Evolutionary conservation across 352 stramenopile genomes (phyloP), one percentile per base, ranked within the genome.

Genomic region (Detonula confervacea): DNA sequence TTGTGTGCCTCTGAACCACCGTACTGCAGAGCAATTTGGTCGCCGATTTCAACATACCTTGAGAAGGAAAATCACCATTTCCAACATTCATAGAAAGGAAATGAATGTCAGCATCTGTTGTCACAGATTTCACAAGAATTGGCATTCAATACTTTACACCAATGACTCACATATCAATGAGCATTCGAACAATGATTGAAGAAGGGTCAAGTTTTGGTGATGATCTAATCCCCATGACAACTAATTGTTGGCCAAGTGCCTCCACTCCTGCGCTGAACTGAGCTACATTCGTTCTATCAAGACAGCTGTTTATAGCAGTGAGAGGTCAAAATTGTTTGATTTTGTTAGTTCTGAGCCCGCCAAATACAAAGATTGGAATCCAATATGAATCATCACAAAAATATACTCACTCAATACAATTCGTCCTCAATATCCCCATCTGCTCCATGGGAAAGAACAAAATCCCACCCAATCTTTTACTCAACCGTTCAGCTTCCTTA

Each of bases 21-120:
- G 81, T 99, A 99, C 79, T 99, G 98, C 81, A 99, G 95, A 46
- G 97, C 98, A 74, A 99, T 98, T 35, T 96, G 95, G 85, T 99
- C 97, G 30, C 97, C 98, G 64, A 99, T 96, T 35, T 98, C 91
- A 20, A 98, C 98, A 86, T 99, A 99, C 71, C 71, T 80, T n/a
- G n/a, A n/a, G n/a, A n/a, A n/a, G n/a, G n/a, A n/a, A 46, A 49
- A 72, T 27, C 14, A 42, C 27, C 9, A n/a, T n/a, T n/a, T n/a
- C n/a, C n/a, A n/a, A n/a, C n/a, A n/a, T n/a, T n/a, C n/a, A n/a
- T n/a, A n/a, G n/a, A n/a, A n/a, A n/a, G n/a, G n/a, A n/a, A n/a
- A n/a, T n/a, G n/a, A n/a, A n/a, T n/a, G n/a, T n/a, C n/a, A n/a
- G n/a, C n/a, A n/a, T n/a, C n/a, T n/a, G n/a, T n/a, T n/a, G n/a